Percentiles rank a stretch among this genome's conserved stretches.
Evolutionary conservation across 176 grass and related monocot species (phyloP).

Genomic region (Cenchrus purpureus): DNA sequence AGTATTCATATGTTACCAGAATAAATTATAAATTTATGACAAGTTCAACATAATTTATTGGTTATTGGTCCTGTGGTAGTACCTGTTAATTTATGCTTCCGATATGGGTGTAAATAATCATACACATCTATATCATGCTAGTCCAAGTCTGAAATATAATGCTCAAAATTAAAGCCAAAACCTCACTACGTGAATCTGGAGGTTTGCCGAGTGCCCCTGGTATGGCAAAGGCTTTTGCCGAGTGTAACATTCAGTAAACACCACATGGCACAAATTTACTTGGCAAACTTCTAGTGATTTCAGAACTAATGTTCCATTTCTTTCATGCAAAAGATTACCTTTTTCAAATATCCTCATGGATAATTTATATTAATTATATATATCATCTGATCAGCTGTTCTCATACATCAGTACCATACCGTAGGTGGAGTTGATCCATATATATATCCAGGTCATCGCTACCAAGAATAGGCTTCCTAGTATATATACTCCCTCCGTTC

Average conservation of each 20-base stretch:
- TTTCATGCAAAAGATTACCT: background rate
- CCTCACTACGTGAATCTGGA: no score
- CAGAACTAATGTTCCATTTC: background rate
- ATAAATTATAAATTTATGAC: background rate
- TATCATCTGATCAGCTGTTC: background rate
- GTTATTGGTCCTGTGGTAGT: background rate
- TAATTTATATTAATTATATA: background rate
- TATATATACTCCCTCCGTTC: background rate
- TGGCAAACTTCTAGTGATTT: background rate
- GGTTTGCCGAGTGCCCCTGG: no score
- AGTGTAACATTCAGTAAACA: no score
- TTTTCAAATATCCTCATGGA: background rate
- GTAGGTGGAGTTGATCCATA: background rate
- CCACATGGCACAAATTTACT: background rate
- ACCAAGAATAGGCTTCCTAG: background rate
- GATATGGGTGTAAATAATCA: background rate
- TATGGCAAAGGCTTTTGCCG: no score
- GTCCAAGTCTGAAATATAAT: background rate
- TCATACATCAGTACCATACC: background rate
- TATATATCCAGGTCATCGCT: background rate
- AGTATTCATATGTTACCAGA: background rate
- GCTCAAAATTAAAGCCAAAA: background rate
- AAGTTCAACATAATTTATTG: background rate
- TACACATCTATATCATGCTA: background rate
- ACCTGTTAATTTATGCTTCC: background rate